Evolutionary conservation across 2,329 filamentous ascomycete species (phyloP), one percentile per base, ranked within the genome.

Genomic region (Eutypella sp.): DNA sequence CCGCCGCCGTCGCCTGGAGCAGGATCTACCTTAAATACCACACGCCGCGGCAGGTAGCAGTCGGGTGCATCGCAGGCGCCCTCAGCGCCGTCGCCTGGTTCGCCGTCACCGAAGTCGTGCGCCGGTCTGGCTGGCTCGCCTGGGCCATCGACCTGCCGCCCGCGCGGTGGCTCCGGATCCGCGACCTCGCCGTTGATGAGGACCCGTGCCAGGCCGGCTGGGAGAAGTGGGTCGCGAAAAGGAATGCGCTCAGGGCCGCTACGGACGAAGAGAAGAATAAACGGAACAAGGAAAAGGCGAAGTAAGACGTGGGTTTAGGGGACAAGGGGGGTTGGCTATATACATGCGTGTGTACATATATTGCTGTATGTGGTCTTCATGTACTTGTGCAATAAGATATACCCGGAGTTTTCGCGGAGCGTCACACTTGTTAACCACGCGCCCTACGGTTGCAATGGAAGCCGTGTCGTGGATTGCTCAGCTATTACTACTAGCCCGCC

Each of bases 11-110:
- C 5, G 87, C 91, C 18, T 81, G 79, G 66, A 96, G 90, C 59
- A 78, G 93, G 45, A 79, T 95, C 38, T 99, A 99, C 63, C 73
- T 99, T 50, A 89, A 84, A 65, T 99, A 99, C 63, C 93, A 99
- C 68, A 96, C 92, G 1, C 75, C 81, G 31, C 84, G 77, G 59
- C 93, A 99, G 71, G 93, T 99, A 9, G 59, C 89, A n/a, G 87
- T 85, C 1, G 93, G 93, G 2, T 81, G 76, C 54, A 70, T 67
- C 9, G 88, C 87, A 1, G 93, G 93, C 0, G 70, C 78, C 1
- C 60, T 79, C 1, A 89, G 84, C 57, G 91, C 87, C 1, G 58
- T 87, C 2, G 75, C 70, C 1, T 99, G 93, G 93, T 99, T 95
- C 60, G 63, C 70, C 2, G 71, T 83, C 41, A 95, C 88, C 3